Evolutionary conservation across 2,329 filamentous ascomycete genomes (phyloP).

Genomic region (Pseudocercospora cruenta): DNA sequence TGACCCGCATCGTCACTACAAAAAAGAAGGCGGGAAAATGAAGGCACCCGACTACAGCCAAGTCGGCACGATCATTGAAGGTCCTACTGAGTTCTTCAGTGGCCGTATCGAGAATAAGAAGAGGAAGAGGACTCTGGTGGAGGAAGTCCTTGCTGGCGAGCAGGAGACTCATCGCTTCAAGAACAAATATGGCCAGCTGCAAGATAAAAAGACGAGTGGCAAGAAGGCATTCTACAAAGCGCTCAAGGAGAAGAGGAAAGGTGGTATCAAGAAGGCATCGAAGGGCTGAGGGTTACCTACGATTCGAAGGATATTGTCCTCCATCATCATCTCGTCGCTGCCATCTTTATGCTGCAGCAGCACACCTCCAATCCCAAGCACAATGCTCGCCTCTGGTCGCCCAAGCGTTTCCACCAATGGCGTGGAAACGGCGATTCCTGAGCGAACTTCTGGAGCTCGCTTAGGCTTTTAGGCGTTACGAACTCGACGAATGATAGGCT

Average conservation of each 20-base stretch:
- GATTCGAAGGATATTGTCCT: too few relatives aligned
- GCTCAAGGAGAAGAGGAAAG: constrained; percentile 63
- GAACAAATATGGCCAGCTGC: constrained; percentile 84
- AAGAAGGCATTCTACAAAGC: constrained; percentile 89
- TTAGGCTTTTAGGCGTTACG: too few relatives aligned
- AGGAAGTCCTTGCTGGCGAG: constrained; percentile 76
- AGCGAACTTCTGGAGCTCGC: too few relatives aligned
- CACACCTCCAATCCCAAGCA: too few relatives aligned
- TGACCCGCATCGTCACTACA: constrained; percentile 88
- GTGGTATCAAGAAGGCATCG: constrained; percentile 40
- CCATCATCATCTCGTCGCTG: too few relatives aligned
- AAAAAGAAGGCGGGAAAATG: constrained; percentile 76
- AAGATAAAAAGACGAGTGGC: constrained; percentile 79
- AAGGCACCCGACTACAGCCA: constrained; percentile 81
- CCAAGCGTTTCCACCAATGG: too few relatives aligned
- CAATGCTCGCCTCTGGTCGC: too few relatives aligned
- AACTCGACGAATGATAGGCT: too few relatives aligned
- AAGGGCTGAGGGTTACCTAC: constrained; percentile 26
- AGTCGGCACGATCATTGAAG: constrained; percentile 84
- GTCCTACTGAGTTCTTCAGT: constrained; percentile 84
- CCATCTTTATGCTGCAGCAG: too few relatives aligned
- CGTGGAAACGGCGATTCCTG: too few relatives aligned
- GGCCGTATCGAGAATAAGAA: constrained; percentile 83
- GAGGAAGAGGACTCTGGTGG: constrained; percentile 81
- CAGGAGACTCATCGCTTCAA: constrained; percentile 73